Base-by-base conservation (phyloP, 768 basidiomycete species). In the Rubroboletus pulcherrimus region DNA sequence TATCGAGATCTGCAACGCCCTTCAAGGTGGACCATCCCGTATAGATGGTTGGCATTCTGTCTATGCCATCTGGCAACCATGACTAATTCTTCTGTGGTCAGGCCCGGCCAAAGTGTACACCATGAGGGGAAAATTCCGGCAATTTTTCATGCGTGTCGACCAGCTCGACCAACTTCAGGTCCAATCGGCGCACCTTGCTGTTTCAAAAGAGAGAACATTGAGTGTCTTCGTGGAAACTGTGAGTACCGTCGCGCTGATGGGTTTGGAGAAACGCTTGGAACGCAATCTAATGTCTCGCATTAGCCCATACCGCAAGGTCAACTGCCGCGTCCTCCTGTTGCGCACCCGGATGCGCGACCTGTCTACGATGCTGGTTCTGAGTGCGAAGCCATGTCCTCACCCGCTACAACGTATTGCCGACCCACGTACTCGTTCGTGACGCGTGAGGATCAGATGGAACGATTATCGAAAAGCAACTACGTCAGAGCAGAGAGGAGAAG, bases 51-150 rank as follows among this genome's bases (percentile, higher is more conserved):
- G 44, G 63, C n/a, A 10, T 30, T 33, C 14, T 11, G 10, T 49
- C 17, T 4, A 0, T 41, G 6, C 29, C 8, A n/a, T 49, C 44
- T 4, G 15, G 43, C 11, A 34, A 46, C 34, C 29, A 44, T 37
- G 37, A 53, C 48, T 55, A 33, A 46, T 40, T 26, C 42, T 3
- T 55, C 35, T 34, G 52, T 33, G 14, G 43, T 49, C 35, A 87
- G 86, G 86, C n/a, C 82, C 83, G 11, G 86, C 86, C 29, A 83
- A 79, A 64, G 83, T 84, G 30, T 89, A 81, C 60, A 82, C 81
- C 2, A 71, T 81, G 67, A 81, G 87, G 29, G 86, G 86, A 31
- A 81, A 80, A 71, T 89, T 84, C 67, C 77, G 82, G 49, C 87
- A 90, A 62, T 76, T 83, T 50, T 82, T 90, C 62, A 74, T 89